A percentile compares a stretch with the other conserved stretches of the same genome.
phyloP scores from a whole-genome alignment of 2,329 filamentous ascomycete species.

The Apiospora koreana region DNA sequence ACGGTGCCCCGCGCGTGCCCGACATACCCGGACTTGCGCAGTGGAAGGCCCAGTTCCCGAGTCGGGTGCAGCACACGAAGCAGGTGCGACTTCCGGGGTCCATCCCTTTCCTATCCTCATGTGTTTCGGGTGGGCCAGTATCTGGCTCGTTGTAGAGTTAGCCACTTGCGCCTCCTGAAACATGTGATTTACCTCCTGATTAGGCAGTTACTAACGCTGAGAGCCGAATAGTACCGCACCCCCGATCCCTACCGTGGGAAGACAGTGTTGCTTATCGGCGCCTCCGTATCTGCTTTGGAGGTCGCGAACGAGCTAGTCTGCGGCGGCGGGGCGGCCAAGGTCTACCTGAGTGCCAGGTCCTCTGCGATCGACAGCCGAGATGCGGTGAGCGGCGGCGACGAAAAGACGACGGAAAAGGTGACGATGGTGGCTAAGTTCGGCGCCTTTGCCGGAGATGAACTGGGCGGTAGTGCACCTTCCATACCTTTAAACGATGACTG shows the following conservation, averaged over 20 bases:
- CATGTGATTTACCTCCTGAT: slow-evolving; percentile 32
- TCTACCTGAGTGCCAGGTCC: slow-evolving; percentile 53
- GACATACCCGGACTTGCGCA: slow-evolving; percentile 57
- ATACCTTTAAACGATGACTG: not conserved
- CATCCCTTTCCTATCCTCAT: slow-evolving; percentile 50
- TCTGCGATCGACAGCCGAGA: not conserved
- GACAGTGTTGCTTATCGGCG: slow-evolving; percentile 55
- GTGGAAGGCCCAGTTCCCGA: slow-evolving; percentile 57
- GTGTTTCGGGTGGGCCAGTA: slow-evolving; percentile 73
- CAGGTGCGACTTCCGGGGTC: slow-evolving; percentile 53
- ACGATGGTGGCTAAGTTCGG: slow-evolving; percentile 51
- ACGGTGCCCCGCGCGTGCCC: slow-evolving; percentile 63
- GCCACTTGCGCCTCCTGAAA: slow-evolving; percentile 45
- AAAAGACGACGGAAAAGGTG: slow-evolving; percentile 52
- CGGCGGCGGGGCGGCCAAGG: slow-evolving; percentile 35
- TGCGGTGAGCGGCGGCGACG: slow-evolving; percentile 48
- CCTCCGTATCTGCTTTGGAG: slow-evolving; percentile 44
- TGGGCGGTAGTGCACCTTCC: not conserved
- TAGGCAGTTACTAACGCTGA: slow-evolving; percentile 44
- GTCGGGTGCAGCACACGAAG: slow-evolving; percentile 68
- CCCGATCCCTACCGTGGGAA: slow-evolving; percentile 59
- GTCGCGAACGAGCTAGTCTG: slow-evolving; percentile 41
- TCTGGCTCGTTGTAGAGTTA: not conserved
- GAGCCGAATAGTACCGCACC: slow-evolving; percentile 52
- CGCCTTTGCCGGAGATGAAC: slow-evolving; percentile 31